These are phyloP conservation scores for Citrus reticulata DNA, from an alignment of 345 rosid species.

Conservation along the genomic window DNA sequence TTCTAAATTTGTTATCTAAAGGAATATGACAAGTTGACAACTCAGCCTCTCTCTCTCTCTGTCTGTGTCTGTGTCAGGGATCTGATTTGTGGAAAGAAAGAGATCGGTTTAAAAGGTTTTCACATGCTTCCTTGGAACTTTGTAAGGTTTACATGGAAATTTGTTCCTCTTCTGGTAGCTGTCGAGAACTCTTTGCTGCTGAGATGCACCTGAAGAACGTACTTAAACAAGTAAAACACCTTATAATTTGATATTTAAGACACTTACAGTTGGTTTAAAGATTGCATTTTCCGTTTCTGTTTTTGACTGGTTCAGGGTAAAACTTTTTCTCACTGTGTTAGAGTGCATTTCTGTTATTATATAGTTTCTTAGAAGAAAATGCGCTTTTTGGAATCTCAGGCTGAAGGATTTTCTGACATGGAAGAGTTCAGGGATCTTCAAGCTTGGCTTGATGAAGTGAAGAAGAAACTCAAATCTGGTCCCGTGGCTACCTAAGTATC, in stretches of 20 bases:
- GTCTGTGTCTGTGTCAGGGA: conserved; percentile 41
- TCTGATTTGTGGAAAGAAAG: conserved; percentile 78
- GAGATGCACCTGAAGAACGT: conserved; percentile 74
- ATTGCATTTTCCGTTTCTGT: not conserved
- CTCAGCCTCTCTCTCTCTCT: no score
- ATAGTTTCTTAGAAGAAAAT: not conserved
- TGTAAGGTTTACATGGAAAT: conserved; percentile 76
- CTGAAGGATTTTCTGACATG: conserved; percentile 47
- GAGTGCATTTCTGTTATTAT: not conserved
- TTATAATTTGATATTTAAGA: not conserved
- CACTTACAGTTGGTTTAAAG: not conserved
- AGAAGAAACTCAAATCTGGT: conserved; percentile 33
- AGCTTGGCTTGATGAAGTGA: conserved; percentile 56
- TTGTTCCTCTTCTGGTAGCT: conserved; percentile 58
- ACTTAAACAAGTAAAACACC: conserved; percentile 60
- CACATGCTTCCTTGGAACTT: conserved; percentile 69
- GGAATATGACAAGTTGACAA: no score
- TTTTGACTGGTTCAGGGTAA: not conserved
- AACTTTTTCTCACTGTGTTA: not conserved
- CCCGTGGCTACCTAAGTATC: not conserved
- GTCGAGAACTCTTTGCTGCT: conserved; percentile 66
- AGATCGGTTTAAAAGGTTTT: conserved; percentile 68
- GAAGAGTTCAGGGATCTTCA: conserved; percentile 58
- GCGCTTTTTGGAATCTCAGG: conserved; percentile 35
- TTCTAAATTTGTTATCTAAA: no score